phyloP scores from a whole-genome alignment of 306 rosid species.

The Prosopis cineraria region DNA sequence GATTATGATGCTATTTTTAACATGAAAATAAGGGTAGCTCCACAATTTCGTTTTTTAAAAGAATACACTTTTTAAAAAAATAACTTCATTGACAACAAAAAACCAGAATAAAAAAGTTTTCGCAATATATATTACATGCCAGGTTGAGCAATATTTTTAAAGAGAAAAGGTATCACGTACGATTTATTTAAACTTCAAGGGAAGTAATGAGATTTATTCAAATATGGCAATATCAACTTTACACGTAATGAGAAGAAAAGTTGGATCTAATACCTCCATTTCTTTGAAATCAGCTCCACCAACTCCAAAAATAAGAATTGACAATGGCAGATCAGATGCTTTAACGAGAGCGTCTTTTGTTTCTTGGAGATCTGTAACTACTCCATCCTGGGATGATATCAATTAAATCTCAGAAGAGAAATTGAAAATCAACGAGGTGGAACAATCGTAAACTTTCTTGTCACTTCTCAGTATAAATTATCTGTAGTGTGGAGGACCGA shows the following conservation, averaged over 20 bases:
- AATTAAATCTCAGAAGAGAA: conserved; percentile 37
- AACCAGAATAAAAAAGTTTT: not conserved
- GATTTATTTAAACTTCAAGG: not conserved
- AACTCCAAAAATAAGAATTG: conserved; percentile 96
- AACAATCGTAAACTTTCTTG: conserved; percentile 16
- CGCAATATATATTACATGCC: not conserved
- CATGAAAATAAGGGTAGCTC: not conserved
- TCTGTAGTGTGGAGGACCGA: not conserved
- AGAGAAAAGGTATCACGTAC: not conserved
- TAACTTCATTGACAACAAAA: not conserved
- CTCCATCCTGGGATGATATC: conserved; percentile 80
- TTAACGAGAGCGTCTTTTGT: conserved; percentile 96
- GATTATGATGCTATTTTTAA: not conserved
- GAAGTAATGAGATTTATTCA: not conserved
- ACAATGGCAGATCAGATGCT: conserved; percentile 93
- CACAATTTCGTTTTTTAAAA: not conserved
- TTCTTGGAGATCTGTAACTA: conserved; percentile 99
- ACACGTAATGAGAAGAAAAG: conserved; percentile 3
- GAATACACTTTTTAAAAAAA: not conserved
- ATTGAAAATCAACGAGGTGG: conserved; percentile 17
- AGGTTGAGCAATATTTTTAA: not conserved
- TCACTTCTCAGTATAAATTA: not conserved
- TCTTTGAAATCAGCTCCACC: conserved; percentile 99
- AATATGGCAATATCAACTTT: conserved; percentile 22
- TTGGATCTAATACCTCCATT: conserved; percentile 79